Conservation (phyloP, 305 asterid genomes). For the Solanum aculeatissimum region DNA sequence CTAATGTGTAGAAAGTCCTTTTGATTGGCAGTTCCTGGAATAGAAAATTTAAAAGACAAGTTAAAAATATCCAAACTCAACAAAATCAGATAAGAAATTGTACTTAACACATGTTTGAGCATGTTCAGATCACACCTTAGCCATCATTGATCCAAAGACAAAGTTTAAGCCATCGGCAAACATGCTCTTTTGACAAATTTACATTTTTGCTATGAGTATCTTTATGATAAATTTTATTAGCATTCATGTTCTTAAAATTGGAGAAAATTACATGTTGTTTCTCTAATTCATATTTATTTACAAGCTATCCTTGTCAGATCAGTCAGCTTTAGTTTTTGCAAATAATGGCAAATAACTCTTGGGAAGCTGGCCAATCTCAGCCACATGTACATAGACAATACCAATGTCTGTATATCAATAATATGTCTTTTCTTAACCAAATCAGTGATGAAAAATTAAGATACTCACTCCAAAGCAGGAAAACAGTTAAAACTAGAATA, state of each 20-base stretch:
- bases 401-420: not conserved
- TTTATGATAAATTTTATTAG: not conserved
- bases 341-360: not conserved
- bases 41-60: not conserved
- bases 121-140: not conserved
- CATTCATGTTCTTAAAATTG: not conserved
- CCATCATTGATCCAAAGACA: not conserved
- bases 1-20: conserved; percentile 78
- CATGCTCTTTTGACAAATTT: not conserved
- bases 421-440: not conserved
- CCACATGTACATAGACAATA: not conserved
- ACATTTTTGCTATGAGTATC: not conserved
- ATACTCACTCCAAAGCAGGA: not conserved
- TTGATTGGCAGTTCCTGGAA: conserved; percentile 55
- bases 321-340: not conserved
- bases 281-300: not conserved
- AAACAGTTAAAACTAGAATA: not conserved
- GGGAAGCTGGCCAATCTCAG: not conserved
- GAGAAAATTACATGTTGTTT: not conserved
- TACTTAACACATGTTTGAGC: not conserved
- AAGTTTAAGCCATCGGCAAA: not conserved
- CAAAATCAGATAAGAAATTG: not conserved
- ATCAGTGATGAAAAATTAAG: not conserved
- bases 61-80: not conserved
- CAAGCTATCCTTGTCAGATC: not conserved